Evolutionary conservation across 2,329 filamentous ascomycete species (phyloP).

Genomic region (Dactylellina leptospora): DNA sequence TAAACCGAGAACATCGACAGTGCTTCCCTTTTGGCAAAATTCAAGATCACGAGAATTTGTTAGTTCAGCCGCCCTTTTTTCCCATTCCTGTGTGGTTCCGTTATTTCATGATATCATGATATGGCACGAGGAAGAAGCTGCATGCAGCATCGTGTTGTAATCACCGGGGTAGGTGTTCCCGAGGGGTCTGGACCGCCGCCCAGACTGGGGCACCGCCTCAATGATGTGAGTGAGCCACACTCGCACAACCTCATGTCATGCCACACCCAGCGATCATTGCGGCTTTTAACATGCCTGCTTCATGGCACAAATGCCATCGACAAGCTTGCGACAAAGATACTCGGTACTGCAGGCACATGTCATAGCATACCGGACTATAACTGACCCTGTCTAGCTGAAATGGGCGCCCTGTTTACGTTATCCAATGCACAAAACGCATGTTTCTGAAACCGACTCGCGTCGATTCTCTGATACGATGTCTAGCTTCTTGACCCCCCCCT

Average conservation of each 20-base stretch:
- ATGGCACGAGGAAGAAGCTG: neutral
- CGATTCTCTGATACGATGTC: constrained; percentile 5
- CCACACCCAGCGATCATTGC: neutral
- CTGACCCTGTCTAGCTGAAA: constrained; percentile 49
- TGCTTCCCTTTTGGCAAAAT: constrained; percentile 10
- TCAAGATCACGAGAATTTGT: constrained; percentile 1
- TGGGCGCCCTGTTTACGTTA: constrained; percentile 17
- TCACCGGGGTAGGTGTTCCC: constrained; percentile 34
- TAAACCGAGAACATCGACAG: neutral
- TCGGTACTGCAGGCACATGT: constrained; percentile 1
- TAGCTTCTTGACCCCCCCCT: constrained; percentile 6
- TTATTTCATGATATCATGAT: constrained; percentile 10
- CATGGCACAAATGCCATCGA: neutral
- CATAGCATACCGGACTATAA: constrained; percentile 20
- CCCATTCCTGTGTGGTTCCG: neutral
- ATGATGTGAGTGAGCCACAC: constrained; percentile 43
- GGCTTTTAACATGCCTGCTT: constrained; percentile 5
- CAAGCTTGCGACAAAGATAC: neutral
- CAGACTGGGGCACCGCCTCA: constrained; percentile 32
- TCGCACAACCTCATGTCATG: constrained; percentile 27
- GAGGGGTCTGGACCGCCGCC: constrained; percentile 36
- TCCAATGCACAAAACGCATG: constrained; percentile 23
- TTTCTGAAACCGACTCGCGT: constrained; percentile 21
- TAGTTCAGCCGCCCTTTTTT: constrained; percentile 19
- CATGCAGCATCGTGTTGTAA: constrained; percentile 33